A percentile compares a stretch with the other conserved stretches of the same genome.
phyloP scores from a whole-genome alignment of 2,329 filamentous ascomycete species.

The Fusarium guadeloupense region DNA sequence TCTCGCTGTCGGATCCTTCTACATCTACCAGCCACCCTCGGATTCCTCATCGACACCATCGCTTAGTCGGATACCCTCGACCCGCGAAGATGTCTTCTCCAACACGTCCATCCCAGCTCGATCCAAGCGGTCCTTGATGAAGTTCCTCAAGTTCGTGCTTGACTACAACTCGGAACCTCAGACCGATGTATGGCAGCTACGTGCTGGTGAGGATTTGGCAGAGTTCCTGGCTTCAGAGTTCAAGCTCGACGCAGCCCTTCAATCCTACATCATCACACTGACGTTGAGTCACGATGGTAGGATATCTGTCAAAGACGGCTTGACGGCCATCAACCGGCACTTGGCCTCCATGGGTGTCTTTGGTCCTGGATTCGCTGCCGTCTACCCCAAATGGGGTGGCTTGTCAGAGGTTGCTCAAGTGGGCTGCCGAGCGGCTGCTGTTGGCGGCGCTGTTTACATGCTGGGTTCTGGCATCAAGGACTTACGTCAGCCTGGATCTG shows the following conservation, averaged over 20 bases:
- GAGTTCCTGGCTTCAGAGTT: constrained; percentile 70
- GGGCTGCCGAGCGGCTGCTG: constrained; percentile 87
- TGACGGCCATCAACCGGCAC: constrained; percentile 80
- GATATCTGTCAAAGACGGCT: constrained; percentile 69
- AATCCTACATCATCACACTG: constrained; percentile 70
- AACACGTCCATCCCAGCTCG: constrained; percentile 78
- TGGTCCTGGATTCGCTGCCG: constrained; percentile 86
- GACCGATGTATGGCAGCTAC: constrained; percentile 65
- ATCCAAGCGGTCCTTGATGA: constrained; percentile 89
- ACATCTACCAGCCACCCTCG: constrained; percentile 67
- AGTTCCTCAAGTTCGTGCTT: constrained; percentile 88
- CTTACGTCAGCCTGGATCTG: constrained; percentile 33
- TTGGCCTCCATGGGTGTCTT: constrained; percentile 87
- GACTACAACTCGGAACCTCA: constrained; percentile 71
- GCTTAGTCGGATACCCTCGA: constrained; percentile 82
- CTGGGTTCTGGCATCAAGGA: constrained; percentile 73
- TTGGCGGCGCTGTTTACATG: constrained; percentile 91
- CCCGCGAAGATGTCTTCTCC: constrained; percentile 90
- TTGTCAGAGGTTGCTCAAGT: constrained; percentile 90
- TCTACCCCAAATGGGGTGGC: constrained; percentile 94
- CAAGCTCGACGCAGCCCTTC: constrained; percentile 73
- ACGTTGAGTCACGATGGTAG: constrained; percentile 76
- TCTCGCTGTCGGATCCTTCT: constrained; percentile 91
- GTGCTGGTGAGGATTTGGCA: constrained; percentile 64
- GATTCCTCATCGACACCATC: constrained; percentile 43